Conservation (phyloP, 2,329 filamentous ascomycete species). For the Colletotrichum limetticola region DNA sequence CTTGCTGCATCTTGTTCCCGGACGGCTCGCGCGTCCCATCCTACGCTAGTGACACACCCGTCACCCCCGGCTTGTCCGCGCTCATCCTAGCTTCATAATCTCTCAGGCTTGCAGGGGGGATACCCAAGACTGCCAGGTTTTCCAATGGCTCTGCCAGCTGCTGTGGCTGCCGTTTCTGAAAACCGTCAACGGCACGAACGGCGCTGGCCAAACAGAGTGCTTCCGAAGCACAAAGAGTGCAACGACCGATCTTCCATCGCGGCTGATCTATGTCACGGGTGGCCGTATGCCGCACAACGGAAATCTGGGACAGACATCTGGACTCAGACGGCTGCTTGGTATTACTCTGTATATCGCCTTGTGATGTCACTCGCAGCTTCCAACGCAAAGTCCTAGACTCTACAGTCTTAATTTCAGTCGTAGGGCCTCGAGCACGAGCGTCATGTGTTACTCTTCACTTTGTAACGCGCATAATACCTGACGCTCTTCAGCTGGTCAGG, state of each 20-base stretch:
- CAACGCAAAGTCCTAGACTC: too few species aligned
- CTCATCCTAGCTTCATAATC: constrained; percentile 23
- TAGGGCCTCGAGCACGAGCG: background rate
- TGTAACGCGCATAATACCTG: constrained; percentile 13
- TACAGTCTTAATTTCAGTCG: background rate
- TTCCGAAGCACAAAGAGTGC: background rate
- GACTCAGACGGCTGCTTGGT: constrained; percentile 9
- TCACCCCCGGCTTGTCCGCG: constrained; percentile 17
- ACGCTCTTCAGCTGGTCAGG: constrained; percentile 2
- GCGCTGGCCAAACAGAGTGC: constrained; percentile 19
- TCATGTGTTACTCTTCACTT: constrained; percentile 12
- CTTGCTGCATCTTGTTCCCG: constrained; percentile 1
- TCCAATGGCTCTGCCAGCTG: constrained; percentile 1
- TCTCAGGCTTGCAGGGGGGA: constrained; percentile 27
- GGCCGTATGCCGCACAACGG: background rate
- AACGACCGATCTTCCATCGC: background rate
- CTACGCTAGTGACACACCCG: constrained; percentile 15
- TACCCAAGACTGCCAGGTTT: constrained; percentile 17
- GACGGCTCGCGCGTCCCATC: background rate
- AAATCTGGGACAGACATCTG: constrained; percentile 5
- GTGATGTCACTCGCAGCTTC: background rate
- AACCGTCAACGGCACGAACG: constrained; percentile 27
- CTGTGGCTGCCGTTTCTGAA: constrained; percentile 27
- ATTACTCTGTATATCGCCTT: constrained; percentile 1
- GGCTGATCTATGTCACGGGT: background rate